These are phyloP conservation scores for Paramecium biaurelia DNA, from an alignment of 73 alveolate genomes.

Conservation along the genomic window DNA sequence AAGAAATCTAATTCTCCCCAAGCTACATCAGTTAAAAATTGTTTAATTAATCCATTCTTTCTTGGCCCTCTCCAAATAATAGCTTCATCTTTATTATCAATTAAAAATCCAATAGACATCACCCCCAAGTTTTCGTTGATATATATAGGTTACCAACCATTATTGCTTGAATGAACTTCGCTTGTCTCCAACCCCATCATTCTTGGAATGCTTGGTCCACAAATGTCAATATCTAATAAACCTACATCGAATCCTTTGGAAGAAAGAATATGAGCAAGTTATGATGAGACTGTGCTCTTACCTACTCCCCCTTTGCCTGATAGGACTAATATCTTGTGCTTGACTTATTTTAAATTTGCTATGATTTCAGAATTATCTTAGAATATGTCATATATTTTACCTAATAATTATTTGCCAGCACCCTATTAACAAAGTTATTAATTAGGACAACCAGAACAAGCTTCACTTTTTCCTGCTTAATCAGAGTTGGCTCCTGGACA, in stretches of 20 bases:
- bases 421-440: slow-evolving; percentile 72
- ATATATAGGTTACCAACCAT: slow-evolving; percentile 99
- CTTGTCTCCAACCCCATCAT: slow-evolving; percentile 95
- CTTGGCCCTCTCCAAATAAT: slow-evolving; percentile 95
- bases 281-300: slow-evolving; percentile 97
- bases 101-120: slow-evolving; percentile 97
- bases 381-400: background rate
- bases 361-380: slow-evolving; percentile 82
- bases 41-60: slow-evolving; percentile 93
- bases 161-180: slow-evolving; percentile 91
- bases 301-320: slow-evolving; percentile 99
- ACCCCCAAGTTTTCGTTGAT: slow-evolving; percentile 98
- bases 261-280: slow-evolving; percentile 92
- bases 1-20: slow-evolving; percentile 99
- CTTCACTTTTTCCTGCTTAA: slow-evolving; percentile 85
- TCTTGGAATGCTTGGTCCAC: slow-evolving; percentile 98
- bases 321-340: slow-evolving; percentile 85
- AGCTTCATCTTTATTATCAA: slow-evolving; percentile 80
- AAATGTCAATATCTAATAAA: slow-evolving; percentile 96
- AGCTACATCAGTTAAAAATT: slow-evolving; percentile 98
- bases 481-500: slow-evolving; percentile 80
- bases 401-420: slow-evolving; percentile 24
- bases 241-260: slow-evolving; percentile 83
- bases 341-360: slow-evolving; percentile 78
- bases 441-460: slow-evolving; percentile 97